Conservation (phyloP, 371 early-diverging fungal species). For the Mucor mucedo region DNA sequence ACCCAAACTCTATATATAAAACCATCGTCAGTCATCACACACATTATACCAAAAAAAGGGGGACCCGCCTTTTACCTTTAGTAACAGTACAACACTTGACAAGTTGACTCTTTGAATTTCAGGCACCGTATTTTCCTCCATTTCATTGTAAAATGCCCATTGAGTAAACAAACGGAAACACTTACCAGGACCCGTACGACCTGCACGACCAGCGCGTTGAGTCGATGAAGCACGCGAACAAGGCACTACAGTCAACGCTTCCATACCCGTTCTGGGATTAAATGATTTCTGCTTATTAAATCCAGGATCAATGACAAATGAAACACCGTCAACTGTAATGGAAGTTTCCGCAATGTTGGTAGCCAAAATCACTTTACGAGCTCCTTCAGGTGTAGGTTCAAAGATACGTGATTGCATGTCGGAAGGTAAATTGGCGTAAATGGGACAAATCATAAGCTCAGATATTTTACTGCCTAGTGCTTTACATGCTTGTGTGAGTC, state of each 20-base stretch:
- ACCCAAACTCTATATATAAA: slow-evolving; percentile 71
- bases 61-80: slow-evolving; percentile 67
- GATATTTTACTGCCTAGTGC: slow-evolving; percentile 89
- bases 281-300: slow-evolving; percentile 95
- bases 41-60: no score
- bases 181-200: slow-evolving; percentile 97
- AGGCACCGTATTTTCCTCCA: slow-evolving; percentile 93
- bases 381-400: slow-evolving; percentile 94
- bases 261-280: slow-evolving; percentile 96
- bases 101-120: slow-evolving; percentile 97
- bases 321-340: slow-evolving; percentile 95
- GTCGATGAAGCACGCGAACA: slow-evolving; percentile 96
- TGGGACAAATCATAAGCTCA: slow-evolving; percentile 93
- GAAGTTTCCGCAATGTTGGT: slow-evolving; percentile 99
- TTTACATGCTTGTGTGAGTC: slow-evolving; percentile 77
- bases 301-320: slow-evolving; percentile 90
- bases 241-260: slow-evolving; percentile 91
- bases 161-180: slow-evolving; percentile 98
- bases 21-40: no score
- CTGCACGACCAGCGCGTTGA: slow-evolving; percentile 98
- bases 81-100: slow-evolving; percentile 84
- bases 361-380: slow-evolving; percentile 96
- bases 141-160: slow-evolving; percentile 93
- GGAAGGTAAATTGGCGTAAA: slow-evolving; percentile 93
- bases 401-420: slow-evolving; percentile 96